Evolutionary conservation across 148 eudicot genomes (phyloP).

Genomic region (Cornus controversa): DNA sequence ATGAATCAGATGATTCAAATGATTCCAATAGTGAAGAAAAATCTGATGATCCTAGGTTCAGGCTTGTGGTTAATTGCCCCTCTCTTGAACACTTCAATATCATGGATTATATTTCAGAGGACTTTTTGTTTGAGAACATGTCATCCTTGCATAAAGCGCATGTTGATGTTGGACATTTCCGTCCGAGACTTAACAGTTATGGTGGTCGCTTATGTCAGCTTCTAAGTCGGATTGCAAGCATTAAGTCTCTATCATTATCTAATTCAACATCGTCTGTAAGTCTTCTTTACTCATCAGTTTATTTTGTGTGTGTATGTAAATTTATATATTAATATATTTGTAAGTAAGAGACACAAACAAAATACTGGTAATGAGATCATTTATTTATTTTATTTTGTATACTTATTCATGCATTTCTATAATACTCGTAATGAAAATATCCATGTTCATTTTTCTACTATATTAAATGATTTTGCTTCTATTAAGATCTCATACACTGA

Average conservation of each 20-base stretch:
- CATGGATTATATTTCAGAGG: not conserved
- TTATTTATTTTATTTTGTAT: not conserved
- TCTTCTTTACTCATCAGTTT: not conserved
- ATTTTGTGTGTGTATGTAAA: too few species aligned
- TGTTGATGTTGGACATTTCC: not conserved
- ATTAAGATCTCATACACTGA: too few species aligned
- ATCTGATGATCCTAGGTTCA: not conserved
- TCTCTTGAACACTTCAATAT: not conserved
- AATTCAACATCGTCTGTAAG: not conserved
- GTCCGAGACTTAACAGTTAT: not conserved
- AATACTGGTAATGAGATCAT: too few species aligned
- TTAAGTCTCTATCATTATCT: not conserved
- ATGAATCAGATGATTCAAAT: too few species aligned
- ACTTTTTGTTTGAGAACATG: not conserved
- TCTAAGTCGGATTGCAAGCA: not conserved
- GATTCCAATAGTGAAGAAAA: too few species aligned
- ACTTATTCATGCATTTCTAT: too few species aligned
- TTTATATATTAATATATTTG: too few species aligned
- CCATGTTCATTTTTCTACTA: too few species aligned
- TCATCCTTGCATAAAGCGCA: constrained; percentile 1
- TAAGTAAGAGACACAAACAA: too few species aligned
- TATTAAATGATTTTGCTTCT: too few species aligned
- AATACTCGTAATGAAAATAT: too few species aligned
- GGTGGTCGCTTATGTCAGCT: not conserved
- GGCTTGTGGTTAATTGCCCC: constrained; percentile 7